Base-by-base conservation (phyloP, 2,329 filamentous ascomycete genomes). In the Beauveria varroae region DNA sequence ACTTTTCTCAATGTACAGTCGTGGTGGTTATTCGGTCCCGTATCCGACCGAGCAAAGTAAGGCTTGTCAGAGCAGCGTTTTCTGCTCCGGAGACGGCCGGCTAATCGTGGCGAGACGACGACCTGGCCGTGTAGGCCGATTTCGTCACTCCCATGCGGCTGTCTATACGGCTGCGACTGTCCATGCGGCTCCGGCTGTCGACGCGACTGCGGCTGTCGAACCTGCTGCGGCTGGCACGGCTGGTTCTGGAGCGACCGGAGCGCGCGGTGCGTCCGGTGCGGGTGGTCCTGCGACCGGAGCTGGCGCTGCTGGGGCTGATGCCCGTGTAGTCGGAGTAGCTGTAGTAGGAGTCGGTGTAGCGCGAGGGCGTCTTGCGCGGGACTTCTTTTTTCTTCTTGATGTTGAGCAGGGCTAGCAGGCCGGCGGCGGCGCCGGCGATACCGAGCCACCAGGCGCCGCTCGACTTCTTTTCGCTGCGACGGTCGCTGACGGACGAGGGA, bases 321-420 rank as follows among this genome's bases (percentile, higher is more conserved):
- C 37, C 49, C 18, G 40, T 77, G 64, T 72, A 76, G 64, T 75
- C 78, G 24, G 78, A 79, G 71, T 83, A 85, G 57, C 78, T 81
- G 68, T 81, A 80, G 64, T 79, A 80, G 57, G 77, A 84, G 70
- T 82, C 81, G 70, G 75, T 80, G 73, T 82, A 81, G 66, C 67
- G 79, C 70, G 75, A 75, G 62, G 70, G 65, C 44, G 74, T 68
- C 67, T 76, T 76, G 64, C 69, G 72, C 49, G 57, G 53, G 10
- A 50, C 40, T 62, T 70, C 70, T 60, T 77, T 75, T 68, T 81
- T 76, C 69, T 81, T 77, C 63, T 77, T 77, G 51, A 86, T 68
- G 63, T 84, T 84, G 64, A 86, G 77, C 61, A 86, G 72, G 49
- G 81, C 75, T 62, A 80, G 74, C 63, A 86, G 66, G 5, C 81